These are phyloP conservation scores for Cyberlindnera mississippiensis DNA, from an alignment of 805 yeast species.

Conservation along the genomic window DNA sequence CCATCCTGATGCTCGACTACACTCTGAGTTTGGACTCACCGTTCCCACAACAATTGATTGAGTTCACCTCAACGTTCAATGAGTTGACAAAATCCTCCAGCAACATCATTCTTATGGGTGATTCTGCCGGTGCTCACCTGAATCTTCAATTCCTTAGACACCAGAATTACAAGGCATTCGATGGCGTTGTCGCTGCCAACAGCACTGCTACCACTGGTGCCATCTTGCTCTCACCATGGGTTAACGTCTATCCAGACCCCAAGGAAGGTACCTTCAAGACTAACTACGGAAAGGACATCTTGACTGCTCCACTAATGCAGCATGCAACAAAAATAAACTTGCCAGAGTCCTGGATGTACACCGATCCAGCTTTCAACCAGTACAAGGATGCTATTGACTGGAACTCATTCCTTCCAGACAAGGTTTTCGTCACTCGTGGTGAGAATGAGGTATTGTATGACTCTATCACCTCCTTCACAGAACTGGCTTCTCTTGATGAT, in stretches of 20 bases:
- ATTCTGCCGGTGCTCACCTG: slow-evolving; percentile 32
- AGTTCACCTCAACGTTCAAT: slow-evolving; percentile 21
- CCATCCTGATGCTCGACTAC: slow-evolving; percentile 28
- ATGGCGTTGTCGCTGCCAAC: slow-evolving; percentile 2
- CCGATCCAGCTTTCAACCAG: slow-evolving; percentile 5
- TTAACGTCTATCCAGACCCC: slow-evolving; percentile 12
- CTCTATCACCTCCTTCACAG: neutral
- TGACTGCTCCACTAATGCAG: slow-evolving; percentile 5
- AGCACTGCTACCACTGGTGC: slow-evolving; percentile 3
- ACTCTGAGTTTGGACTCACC: slow-evolving; percentile 21
- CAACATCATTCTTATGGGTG: slow-evolving; percentile 27
- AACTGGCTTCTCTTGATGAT: neutral
- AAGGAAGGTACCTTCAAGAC: slow-evolving; percentile 1
- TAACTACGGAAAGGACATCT: slow-evolving; percentile 6
- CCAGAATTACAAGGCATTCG: slow-evolving; percentile 5
- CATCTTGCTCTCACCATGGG: slow-evolving; percentile 19
- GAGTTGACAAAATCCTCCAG: slow-evolving; percentile 14
- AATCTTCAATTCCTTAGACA: slow-evolving; percentile 19
- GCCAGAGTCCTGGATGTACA: slow-evolving; percentile 1
- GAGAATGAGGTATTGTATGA: slow-evolving; percentile 14
- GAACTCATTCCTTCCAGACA: slow-evolving; percentile 8
- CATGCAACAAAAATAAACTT: slow-evolving; percentile 3
- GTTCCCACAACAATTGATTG: slow-evolving; percentile 29
- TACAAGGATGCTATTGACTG: slow-evolving; percentile 12
- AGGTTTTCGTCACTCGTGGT: slow-evolving; percentile 9